A percentile compares a stretch with the other conserved stretches of the same genome.
phyloP scores from a whole-genome alignment of 2,329 filamentous ascomycete species.

The Coccinonectria pachysandricola region DNA sequence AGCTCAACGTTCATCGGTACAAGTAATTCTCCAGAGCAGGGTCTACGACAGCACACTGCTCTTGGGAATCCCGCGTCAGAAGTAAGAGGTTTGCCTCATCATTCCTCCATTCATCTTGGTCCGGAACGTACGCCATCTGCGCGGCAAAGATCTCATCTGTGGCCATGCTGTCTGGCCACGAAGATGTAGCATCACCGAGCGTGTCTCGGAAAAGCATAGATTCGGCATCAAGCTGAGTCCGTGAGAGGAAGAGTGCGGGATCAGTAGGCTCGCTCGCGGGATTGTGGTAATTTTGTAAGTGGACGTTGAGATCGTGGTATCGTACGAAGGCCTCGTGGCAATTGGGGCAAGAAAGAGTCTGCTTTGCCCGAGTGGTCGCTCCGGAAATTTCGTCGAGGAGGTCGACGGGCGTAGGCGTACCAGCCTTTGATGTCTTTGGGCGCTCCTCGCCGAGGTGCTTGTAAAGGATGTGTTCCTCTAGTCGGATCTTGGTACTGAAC shows the following conservation, averaged over 20 bases:
- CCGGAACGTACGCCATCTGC: slow-evolving; percentile 20
- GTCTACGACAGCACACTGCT: slow-evolving; percentile 20
- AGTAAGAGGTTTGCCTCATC: slow-evolving; percentile 35
- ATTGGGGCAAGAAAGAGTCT: slow-evolving; percentile 34
- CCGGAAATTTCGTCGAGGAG: slow-evolving; percentile 35
- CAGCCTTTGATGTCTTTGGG: slow-evolving; percentile 22
- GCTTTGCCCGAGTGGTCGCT: slow-evolving; percentile 28
- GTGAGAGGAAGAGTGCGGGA: slow-evolving; percentile 14
- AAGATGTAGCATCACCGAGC: slow-evolving; percentile 6
- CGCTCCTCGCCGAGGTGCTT: slow-evolving; percentile 59
- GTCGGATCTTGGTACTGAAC: slow-evolving; percentile 65
- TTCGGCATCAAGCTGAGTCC: slow-evolving; percentile 10
- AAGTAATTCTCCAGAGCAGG: slow-evolving; percentile 20
- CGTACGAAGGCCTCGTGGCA: slow-evolving; percentile 39
- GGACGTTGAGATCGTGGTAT: slow-evolving; percentile 38
- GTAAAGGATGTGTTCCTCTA: slow-evolving; percentile 78
- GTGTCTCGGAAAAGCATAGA: slow-evolving; percentile 13
- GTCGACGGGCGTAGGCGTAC: slow-evolving; percentile 12
- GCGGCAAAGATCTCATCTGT: slow-evolving; percentile 27
- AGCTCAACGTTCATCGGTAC: no score
- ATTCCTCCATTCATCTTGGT: slow-evolving; percentile 32
- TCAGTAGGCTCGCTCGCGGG: slow-evolving; percentile 6
- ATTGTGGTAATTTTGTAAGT: slow-evolving; percentile 27
- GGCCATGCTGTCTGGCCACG: slow-evolving; percentile 15
- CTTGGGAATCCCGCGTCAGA: slow-evolving; percentile 21